phyloP scores from a whole-genome alignment of 805 yeast species.

The Yueomyces sp. region DNA sequence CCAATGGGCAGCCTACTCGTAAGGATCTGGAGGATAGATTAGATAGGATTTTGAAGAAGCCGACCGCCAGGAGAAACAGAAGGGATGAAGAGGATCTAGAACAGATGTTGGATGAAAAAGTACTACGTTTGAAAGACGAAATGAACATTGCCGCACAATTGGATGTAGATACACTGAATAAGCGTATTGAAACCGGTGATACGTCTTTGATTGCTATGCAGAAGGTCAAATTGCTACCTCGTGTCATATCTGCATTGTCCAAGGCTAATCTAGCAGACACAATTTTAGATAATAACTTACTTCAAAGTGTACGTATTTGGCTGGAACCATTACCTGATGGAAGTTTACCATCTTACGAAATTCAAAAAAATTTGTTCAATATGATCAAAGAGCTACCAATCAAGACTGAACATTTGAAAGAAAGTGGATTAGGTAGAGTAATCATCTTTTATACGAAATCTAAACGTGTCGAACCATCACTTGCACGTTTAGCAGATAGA shows the following conservation, averaged over 20 bases:
- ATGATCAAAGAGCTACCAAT: slow-evolving; percentile 74
- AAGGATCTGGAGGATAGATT: slow-evolving; percentile 70
- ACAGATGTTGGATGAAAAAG: slow-evolving; percentile 85
- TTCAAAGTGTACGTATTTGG: slow-evolving; percentile 94
- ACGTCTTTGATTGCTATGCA: slow-evolving; percentile 31
- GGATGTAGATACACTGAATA: slow-evolving; percentile 43
- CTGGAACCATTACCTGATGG: slow-evolving; percentile 97
- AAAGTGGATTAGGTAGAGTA: slow-evolving; percentile 88
- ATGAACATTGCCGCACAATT: slow-evolving; percentile 82
- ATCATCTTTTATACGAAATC: slow-evolving; percentile 87
- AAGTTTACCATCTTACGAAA: slow-evolving; percentile 92
- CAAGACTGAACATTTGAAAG: slow-evolving; percentile 89
- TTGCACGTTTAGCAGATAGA: slow-evolving; percentile 81
- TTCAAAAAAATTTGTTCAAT: slow-evolving; percentile 73
- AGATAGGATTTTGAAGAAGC: slow-evolving; percentile 60
- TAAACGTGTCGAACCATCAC: slow-evolving; percentile 72
- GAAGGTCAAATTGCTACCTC: slow-evolving; percentile 67
- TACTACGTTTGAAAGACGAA: slow-evolving; percentile 65
- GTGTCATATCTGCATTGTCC: slow-evolving; percentile 61
- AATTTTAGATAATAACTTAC: slow-evolving; percentile 80
- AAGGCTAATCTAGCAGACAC: slow-evolving; percentile 84
- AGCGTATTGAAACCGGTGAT: slow-evolving; percentile 29
- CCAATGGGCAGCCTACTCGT: slow-evolving; percentile 33
- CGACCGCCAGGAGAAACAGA: slow-evolving; percentile 46
- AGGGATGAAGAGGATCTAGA: slow-evolving; percentile 90